Evolutionary conservation across 768 basidiomycete genomes (phyloP).

Genomic region (button mushroom (Agaricus bisporus)): DNA sequence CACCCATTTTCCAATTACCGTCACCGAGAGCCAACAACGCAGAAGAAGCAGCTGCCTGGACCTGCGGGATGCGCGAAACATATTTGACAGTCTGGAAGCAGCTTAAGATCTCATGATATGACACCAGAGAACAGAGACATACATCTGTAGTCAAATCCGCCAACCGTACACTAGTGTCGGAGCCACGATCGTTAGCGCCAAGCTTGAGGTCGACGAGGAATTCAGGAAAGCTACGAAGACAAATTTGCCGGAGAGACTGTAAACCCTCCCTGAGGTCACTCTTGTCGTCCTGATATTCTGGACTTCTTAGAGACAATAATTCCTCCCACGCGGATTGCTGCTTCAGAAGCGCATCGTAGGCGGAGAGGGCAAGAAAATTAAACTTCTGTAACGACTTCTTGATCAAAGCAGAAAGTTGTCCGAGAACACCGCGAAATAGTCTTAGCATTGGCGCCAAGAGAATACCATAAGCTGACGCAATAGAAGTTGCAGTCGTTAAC

Average conservation of each 20-base stretch:
- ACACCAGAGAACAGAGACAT: neutral
- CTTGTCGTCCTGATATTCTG: conserved; percentile 34
- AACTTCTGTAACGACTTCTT: conserved; percentile 76
- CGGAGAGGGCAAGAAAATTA: conserved; percentile 72
- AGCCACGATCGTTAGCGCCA: conserved; percentile 47
- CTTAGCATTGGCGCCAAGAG: conserved; percentile 60
- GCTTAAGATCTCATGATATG: neutral
- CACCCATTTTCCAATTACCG: conserved; percentile 89
- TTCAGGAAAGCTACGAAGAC: conserved; percentile 79
- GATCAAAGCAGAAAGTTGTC: conserved; percentile 56
- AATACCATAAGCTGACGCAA: conserved; percentile 54
- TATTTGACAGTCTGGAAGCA: conserved; percentile 57
- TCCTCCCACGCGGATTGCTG: conserved; percentile 65
- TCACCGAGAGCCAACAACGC: conserved; percentile 71
- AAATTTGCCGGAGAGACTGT: conserved; percentile 57
- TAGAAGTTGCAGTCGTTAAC: conserved; percentile 40
- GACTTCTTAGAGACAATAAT: conserved; percentile 46
- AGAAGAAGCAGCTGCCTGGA: conserved; percentile 59
- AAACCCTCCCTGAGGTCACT: conserved; percentile 74
- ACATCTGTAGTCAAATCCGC: conserved; percentile 52
- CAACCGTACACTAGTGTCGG: conserved; percentile 58
- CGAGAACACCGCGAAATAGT: conserved; percentile 61
- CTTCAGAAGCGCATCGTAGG: conserved; percentile 52
- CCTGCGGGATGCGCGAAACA: conserved; percentile 63
- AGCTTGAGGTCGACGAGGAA: conserved; percentile 75